phyloP scores from a whole-genome alignment of 768 basidiomycete species.

The Hydnomerulius pinastri region DNA sequence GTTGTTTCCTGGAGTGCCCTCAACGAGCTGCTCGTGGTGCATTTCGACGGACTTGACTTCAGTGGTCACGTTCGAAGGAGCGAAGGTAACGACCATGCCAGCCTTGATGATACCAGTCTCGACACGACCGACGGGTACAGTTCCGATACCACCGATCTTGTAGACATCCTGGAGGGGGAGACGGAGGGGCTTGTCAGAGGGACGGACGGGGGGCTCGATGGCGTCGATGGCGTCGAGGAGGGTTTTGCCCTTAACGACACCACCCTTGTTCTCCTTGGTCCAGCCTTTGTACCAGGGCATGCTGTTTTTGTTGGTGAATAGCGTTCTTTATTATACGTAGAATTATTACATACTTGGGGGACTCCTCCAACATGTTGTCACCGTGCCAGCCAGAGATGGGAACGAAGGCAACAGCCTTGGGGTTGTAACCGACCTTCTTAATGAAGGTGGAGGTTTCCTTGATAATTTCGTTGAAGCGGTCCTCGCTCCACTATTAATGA shows the following conservation, averaged over 20 bases:
- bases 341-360: constrained; percentile 67
- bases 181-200: constrained; percentile 99
- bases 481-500: constrained; percentile 86
- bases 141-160: constrained; percentile 99
- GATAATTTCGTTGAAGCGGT: constrained; percentile 99
- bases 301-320: constrained; percentile 44
- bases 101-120: constrained; percentile 99
- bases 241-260: constrained; percentile 96
- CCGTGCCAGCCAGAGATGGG: constrained; percentile 99
- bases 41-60: constrained; percentile 99
- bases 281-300: constrained; percentile 99
- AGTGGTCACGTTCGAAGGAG: constrained; percentile 97
- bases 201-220: constrained; percentile 96
- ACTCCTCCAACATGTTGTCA: constrained; percentile 99
- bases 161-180: constrained; percentile 99
- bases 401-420: constrained; percentile 96
- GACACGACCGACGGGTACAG: constrained; percentile 99
- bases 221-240: constrained; percentile 99
- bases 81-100: constrained; percentile 98
- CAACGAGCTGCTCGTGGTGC: constrained; percentile 97
- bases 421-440: constrained; percentile 99
- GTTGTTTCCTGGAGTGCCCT: constrained; percentile 97
- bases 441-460: constrained; percentile 98
- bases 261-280: constrained; percentile 94
- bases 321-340: neutral